A percentile compares a stretch with the other conserved stretches of the same genome.
phyloP scores from a whole-genome alignment of 2,329 filamentous ascomycete genomes.

The Coniochaeta hoffmannii region DNA sequence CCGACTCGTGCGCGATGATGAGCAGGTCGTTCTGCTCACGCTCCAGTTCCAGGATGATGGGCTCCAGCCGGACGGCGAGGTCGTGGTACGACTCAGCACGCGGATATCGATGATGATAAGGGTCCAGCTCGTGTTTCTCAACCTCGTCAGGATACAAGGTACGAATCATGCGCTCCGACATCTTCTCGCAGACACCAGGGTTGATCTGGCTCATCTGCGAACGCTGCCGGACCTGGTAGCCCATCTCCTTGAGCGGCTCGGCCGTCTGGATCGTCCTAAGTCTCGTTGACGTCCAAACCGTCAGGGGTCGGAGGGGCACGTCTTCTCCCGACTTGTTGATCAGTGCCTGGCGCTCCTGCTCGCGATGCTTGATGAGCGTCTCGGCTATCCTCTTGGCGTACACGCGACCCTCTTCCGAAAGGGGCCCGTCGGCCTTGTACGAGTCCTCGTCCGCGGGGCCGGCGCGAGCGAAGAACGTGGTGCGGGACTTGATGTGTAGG shows the following conservation, averaged over 20 bases:
- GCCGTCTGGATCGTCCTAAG: constrained; percentile 87
- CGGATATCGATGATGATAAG: constrained; percentile 94
- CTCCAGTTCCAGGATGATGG: constrained; percentile 95
- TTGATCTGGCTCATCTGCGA: constrained; percentile 98
- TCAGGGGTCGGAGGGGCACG: constrained; percentile 68
- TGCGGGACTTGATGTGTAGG: constrained; percentile 89
- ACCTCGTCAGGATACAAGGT: constrained; percentile 84
- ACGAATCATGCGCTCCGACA: constrained; percentile 77
- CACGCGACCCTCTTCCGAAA: constrained; percentile 71
- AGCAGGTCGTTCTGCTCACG: constrained; percentile 95
- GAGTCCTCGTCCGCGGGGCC: constrained; percentile 84
- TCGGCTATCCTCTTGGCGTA: constrained; percentile 86
- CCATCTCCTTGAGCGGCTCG: constrained; percentile 67
- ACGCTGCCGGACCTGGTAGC: constrained; percentile 82
- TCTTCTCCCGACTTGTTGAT: constrained; percentile 61
- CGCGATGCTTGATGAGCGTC: constrained; percentile 71
- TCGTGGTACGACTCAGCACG: constrained; percentile 98
- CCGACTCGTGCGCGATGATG: constrained; percentile 96
- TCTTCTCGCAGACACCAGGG: constrained; percentile 89
- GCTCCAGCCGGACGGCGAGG: constrained; percentile 92
- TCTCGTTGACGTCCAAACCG: constrained; percentile 91
- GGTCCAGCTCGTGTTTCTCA: constrained; percentile 84
- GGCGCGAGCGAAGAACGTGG: constrained; percentile 86
- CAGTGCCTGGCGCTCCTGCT: constrained; percentile 67
- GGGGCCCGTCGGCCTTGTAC: constrained; percentile 82